Conservation (phyloP, 2,329 filamentous ascomycete genomes). For the Stemphylium beticola region DNA sequence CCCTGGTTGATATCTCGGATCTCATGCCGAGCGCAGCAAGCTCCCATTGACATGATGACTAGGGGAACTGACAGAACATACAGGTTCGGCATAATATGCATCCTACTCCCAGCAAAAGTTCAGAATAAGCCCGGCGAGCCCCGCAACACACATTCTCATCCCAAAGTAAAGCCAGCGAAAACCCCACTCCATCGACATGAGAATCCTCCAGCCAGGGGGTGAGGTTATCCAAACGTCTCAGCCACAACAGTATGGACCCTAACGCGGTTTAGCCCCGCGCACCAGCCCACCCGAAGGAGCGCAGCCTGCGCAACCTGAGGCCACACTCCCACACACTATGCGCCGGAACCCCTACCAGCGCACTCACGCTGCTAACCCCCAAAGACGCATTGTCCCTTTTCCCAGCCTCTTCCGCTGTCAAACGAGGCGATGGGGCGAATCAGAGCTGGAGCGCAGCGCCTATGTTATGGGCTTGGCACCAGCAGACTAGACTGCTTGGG, state of each 20-base stretch:
- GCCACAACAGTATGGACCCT: not conserved
- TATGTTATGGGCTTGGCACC: not conserved
- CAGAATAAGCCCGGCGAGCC: no score
- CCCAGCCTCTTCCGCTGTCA: not conserved
- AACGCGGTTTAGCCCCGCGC: not conserved
- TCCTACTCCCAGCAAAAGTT: no score
- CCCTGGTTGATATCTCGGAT: no score
- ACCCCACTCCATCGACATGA: no score
- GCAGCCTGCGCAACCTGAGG: not conserved
- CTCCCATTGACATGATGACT: no score
- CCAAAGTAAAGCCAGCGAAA: no score
- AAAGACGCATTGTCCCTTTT: not conserved
- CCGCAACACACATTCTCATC: no score
- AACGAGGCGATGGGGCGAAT: not conserved
- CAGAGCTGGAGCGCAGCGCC: slow-evolving; percentile 3
- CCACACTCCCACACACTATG: not conserved
- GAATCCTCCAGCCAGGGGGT: no score
- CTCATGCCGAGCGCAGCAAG: no score
- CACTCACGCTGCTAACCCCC: not conserved
- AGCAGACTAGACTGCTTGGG: not conserved
- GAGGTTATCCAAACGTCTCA: no score
- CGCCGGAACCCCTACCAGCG: not conserved
- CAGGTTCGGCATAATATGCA: no score
- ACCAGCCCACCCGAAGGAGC: not conserved
- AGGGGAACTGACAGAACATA: no score